Percentiles rank a stretch among this genome's conserved stretches.
Conservation (phyloP, 306 rosid genomes). For the Casuarina cunninghamiana region DNA sequence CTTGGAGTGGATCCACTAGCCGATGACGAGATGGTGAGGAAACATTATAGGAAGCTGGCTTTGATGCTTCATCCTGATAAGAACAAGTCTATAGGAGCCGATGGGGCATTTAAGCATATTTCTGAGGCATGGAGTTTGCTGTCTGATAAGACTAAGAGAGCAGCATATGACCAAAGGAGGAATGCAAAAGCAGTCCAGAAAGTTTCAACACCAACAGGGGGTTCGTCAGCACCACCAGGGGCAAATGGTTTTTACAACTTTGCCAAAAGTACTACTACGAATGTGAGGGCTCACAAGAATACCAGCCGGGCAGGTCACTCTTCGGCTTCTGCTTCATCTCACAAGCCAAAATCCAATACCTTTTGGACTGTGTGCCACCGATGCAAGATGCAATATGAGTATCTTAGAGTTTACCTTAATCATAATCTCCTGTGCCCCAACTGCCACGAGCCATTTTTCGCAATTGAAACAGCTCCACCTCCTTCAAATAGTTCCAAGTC, state of each 20-base stretch:
- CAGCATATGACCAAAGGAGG: slow-evolving; percentile 60
- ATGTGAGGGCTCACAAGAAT: slow-evolving; percentile 52
- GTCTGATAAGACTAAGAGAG: slow-evolving; percentile 65
- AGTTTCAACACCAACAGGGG: slow-evolving; percentile 39
- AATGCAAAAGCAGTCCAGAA: slow-evolving; percentile 41
- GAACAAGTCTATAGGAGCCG: slow-evolving; percentile 85
- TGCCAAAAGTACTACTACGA: slow-evolving; percentile 51
- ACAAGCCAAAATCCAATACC: slow-evolving; percentile 57
- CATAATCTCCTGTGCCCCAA: slow-evolving; percentile 92
- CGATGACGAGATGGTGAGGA: slow-evolving; percentile 73
- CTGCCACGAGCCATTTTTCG: slow-evolving; percentile 82
- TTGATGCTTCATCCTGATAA: slow-evolving; percentile 93
- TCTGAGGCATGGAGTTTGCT: slow-evolving; percentile 92
- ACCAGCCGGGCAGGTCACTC: slow-evolving; percentile 41
- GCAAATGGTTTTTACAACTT: slow-evolving; percentile 59
- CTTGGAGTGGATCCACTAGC: slow-evolving; percentile 69
- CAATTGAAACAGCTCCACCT: slow-evolving; percentile 80
- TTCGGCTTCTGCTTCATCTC: slow-evolving; percentile 52
- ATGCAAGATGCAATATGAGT: slow-evolving; percentile 97
- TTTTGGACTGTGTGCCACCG: slow-evolving; percentile 90
- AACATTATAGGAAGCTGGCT: slow-evolving; percentile 82
- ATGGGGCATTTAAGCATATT: slow-evolving; percentile 85
- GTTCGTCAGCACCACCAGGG: slow-evolving; percentile 48
- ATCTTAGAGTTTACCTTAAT: slow-evolving; percentile 79
- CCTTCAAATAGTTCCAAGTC: slow-evolving; percentile 65